These are phyloP conservation scores for Chionographis japonica DNA, from an alignment of 106 monocot genomes.

Conservation along the genomic window DNA sequence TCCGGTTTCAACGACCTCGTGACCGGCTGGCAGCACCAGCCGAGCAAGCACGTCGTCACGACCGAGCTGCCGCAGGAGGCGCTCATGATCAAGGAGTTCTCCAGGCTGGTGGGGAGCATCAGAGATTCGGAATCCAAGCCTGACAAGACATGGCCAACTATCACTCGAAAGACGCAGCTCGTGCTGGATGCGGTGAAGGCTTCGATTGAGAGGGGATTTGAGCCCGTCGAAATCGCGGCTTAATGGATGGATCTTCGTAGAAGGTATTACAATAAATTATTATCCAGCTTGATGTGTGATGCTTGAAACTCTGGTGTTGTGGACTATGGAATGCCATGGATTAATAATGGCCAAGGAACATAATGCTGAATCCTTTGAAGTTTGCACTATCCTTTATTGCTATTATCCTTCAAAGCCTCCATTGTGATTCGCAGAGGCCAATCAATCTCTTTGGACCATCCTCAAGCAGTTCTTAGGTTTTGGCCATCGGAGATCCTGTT, in stretches of 20 bases:
- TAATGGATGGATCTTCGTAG: neutral
- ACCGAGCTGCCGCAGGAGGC: constrained; percentile 71
- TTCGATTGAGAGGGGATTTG: constrained; percentile 39
- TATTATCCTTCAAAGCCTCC: no score
- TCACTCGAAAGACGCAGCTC: constrained; percentile 56
- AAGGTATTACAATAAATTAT: no score
- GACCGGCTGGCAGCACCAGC: constrained; percentile 46
- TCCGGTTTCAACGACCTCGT: constrained; percentile 41
- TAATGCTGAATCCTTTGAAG: no score
- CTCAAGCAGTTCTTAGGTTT: no score
- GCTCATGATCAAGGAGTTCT: constrained; percentile 70
- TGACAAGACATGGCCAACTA: constrained; percentile 45
- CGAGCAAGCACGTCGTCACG: constrained; percentile 44
- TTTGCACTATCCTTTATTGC: no score
- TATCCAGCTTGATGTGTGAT: no score
- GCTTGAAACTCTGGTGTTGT: neutral
- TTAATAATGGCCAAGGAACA: no score
- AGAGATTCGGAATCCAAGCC: constrained; percentile 29
- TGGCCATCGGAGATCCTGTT: no score
- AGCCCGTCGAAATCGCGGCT: constrained; percentile 27
- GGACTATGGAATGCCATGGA: neutral
- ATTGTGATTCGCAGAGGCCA: no score
- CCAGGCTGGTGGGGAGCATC: constrained; percentile 44
- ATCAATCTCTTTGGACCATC: no score
- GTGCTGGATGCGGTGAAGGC: constrained; percentile 61